A percentile compares a stretch with the other conserved stretches of the same genome.
These are phyloP conservation scores for Choiromyces venosus DNA, from an alignment of 495 filamentous ascomycete genomes.

Conservation along the genomic window DNA sequence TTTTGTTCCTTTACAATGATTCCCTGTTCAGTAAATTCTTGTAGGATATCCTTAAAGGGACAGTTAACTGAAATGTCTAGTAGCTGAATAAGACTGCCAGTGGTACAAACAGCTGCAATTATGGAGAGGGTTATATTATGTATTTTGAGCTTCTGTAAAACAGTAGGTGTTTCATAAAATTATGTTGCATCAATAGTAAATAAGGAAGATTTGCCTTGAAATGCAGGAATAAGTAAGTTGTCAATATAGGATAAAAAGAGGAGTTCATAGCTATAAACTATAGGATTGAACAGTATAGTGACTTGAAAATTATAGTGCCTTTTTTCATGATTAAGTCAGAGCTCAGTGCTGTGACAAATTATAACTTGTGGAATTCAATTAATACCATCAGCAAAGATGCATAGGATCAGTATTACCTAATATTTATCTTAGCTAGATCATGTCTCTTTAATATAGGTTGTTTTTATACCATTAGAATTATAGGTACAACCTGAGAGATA, in stretches of 20 bases:
- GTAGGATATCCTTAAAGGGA: neutral
- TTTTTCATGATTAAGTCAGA: neutral
- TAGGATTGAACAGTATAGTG: conserved; percentile 2
- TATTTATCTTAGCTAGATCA: conserved; percentile 15
- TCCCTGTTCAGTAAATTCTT: neutral
- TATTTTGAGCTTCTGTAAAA: neutral
- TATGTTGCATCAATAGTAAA: neutral
- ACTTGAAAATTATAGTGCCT: neutral
- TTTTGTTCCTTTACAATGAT: neutral
- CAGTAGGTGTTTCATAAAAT: neutral
- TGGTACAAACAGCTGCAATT: neutral
- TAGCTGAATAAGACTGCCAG: neutral
- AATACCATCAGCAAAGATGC: conserved; percentile 17
- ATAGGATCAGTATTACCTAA: conserved; percentile 12
- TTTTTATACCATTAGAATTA: conserved; percentile 6
- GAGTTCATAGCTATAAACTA: neutral
- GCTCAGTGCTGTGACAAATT: conserved; percentile 4
- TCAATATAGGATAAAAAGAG: neutral
- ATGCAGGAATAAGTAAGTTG: neutral
- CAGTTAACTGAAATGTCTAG: neutral
- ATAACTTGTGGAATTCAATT: conserved; percentile 5
- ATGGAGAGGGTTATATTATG: neutral
- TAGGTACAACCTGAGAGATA: conserved; percentile 12
- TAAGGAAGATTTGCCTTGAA: neutral
- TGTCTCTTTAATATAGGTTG: neutral